phyloP scores from a whole-genome alignment of 495 filamentous ascomycete genomes.

The Amphirosellinia nigrospora region DNA sequence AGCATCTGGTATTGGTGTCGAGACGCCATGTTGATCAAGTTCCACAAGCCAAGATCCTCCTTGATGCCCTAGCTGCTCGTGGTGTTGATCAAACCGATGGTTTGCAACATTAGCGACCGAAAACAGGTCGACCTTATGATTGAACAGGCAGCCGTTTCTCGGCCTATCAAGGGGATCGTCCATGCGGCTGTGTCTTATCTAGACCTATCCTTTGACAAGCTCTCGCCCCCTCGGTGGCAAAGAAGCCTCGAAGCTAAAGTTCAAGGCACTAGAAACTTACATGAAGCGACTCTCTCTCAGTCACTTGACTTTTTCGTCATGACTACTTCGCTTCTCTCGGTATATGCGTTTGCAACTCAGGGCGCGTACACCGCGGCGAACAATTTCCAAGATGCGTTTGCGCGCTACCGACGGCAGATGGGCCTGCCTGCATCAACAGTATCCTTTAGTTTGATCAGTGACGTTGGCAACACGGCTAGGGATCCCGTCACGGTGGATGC shows the following conservation, averaged over 20 bases:
- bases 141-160: slow-evolving; percentile 25
- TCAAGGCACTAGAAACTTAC: slow-evolving; percentile 50
- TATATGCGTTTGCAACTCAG: slow-evolving; percentile 56
- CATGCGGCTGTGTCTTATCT: slow-evolving; percentile 47
- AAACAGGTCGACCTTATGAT: slow-evolving; percentile 4
- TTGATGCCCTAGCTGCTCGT: background rate
- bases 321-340: slow-evolving; percentile 54
- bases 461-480: slow-evolving; percentile 17
- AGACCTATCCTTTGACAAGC: slow-evolving; percentile 50
- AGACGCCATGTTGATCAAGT: slow-evolving; percentile 36
- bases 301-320: slow-evolving; percentile 63
- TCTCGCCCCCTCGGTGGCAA: slow-evolving; percentile 41
- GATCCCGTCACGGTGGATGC: slow-evolving; percentile 18
- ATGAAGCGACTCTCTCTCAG: slow-evolving; percentile 38
- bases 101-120: slow-evolving; percentile 23
- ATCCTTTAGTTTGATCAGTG: slow-evolving; percentile 20
- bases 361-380: slow-evolving; percentile 61
- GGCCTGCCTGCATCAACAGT: slow-evolving; percentile 35
- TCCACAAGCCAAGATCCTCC: slow-evolving; percentile 12
- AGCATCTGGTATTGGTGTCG: slow-evolving; percentile 56
- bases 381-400: slow-evolving; percentile 54
- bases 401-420: slow-evolving; percentile 38
- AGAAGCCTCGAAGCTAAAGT: slow-evolving; percentile 48
- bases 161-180: slow-evolving; percentile 53
- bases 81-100: background rate